Percentiles rank a stretch among this genome's conserved stretches.
These are phyloP conservation scores for button mushroom (Agaricus bisporus) DNA, from an alignment of 768 basidiomycete genomes.

Conservation along the genomic window DNA sequence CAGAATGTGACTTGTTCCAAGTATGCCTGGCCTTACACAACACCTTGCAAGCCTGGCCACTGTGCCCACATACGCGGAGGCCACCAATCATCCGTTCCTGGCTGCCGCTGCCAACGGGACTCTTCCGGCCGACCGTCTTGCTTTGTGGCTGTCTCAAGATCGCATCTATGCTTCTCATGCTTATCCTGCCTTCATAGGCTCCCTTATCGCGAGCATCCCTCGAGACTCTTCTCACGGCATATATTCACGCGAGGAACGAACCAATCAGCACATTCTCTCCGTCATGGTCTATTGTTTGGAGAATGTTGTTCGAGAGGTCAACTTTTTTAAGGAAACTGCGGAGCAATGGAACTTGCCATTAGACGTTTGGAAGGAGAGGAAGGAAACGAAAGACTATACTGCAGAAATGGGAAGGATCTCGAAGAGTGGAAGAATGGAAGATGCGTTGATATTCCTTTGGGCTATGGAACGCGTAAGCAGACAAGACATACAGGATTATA, in stretches of 20 bases:
- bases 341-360: conserved; percentile 38
- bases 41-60: conserved; percentile 34
- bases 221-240: conserved; percentile 29
- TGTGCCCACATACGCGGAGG: conserved; percentile 34
- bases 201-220: conserved; percentile 57
- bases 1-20: too few relatives aligned
- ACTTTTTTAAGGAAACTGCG: conserved; percentile 55
- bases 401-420: conserved; percentile 62
- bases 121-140: conserved; percentile 41
- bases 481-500: neutral
- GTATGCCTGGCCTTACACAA: conserved; percentile 18
- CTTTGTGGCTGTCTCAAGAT: conserved; percentile 67
- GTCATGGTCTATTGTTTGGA: conserved; percentile 46
- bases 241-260: conserved; percentile 26
- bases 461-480: conserved; percentile 64
- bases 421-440: conserved; percentile 39
- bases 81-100: conserved; percentile 58
- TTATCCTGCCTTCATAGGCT: conserved; percentile 67
- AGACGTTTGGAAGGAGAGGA: conserved; percentile 44
- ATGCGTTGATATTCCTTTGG: conserved; percentile 71
- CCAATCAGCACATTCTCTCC: conserved; percentile 35
- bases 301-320: conserved; percentile 50
- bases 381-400: conserved; percentile 62
- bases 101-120: conserved; percentile 44
- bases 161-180: conserved; percentile 69